Percentiles rank a stretch among this genome's conserved stretches.
Evolutionary conservation across 768 basidiomycete species (phyloP).

Genomic region (Coprinellus aureogranulatus): DNA sequence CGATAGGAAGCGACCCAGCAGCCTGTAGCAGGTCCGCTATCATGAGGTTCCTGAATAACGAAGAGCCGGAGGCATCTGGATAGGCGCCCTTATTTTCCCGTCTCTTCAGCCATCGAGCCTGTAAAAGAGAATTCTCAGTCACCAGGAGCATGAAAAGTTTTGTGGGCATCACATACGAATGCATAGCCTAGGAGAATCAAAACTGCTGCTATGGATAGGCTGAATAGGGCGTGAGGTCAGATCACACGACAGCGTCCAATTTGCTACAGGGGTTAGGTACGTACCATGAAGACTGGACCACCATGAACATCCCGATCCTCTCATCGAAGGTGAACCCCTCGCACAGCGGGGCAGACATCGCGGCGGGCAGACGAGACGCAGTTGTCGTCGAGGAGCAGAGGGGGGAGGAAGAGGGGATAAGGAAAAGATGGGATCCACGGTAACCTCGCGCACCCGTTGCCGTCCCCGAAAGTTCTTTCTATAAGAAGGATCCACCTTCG

Average conservation of each 20-base stretch:
- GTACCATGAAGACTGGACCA: constrained; percentile 19
- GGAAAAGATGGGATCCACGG: too few species aligned
- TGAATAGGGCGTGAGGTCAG: not conserved
- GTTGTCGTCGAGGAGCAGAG: too few species aligned
- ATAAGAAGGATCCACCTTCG: too few species aligned
- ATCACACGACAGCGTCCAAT: not conserved
- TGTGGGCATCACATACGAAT: constrained; percentile 17
- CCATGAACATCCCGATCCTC: constrained; percentile 22
- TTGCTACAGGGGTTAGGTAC: not conserved
- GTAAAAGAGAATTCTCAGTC: too few species aligned
- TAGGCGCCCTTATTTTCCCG: constrained; percentile 5
- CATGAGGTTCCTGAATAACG: constrained; percentile 48
- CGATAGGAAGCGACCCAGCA: constrained; percentile 40
- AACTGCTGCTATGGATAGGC: constrained; percentile 20
- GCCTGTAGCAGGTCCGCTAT: constrained; percentile 48
- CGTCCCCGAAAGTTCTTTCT: too few species aligned
- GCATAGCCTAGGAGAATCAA: constrained; percentile 22
- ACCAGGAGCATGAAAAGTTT: too few species aligned
- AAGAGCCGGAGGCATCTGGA: constrained; percentile 30
- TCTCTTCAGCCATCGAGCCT: constrained; percentile 18
- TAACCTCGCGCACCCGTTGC: too few species aligned
- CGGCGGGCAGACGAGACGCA: too few species aligned
- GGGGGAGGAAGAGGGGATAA: too few species aligned
- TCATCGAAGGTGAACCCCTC: constrained; percentile 20
- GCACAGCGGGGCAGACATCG: not conserved